Evolutionary conservation across 169 alveolate species (phyloP), one percentile per base, ranked within the genome.

Genomic region (Plasmodium sp.): DNA sequence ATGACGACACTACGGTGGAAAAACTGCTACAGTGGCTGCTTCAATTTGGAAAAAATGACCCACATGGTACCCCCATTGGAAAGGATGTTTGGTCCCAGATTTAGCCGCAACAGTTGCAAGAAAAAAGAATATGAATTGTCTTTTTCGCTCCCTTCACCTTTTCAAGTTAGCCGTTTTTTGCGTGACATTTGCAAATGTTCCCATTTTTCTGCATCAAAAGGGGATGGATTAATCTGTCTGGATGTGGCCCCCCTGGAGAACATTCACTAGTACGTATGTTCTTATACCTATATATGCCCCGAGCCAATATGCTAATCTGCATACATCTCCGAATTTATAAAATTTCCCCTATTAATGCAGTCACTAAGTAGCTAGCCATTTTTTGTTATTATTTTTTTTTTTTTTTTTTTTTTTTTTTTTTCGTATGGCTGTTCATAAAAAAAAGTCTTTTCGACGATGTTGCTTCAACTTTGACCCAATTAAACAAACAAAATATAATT

Each of bases 341-440:
- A 82, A 56, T 45, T 45, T 58, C 36, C 39, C 73, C n/a, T 82
- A 81, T 82, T 56, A 56, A 82, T 51, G 56, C 58, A 43, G 36
- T 27, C 27, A 14, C 41, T 18, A 82, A 58, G n/a, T 31, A 79
- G 48, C 73, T 79, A 79, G 71, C 84, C 5, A 79, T 43, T 51
- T 67, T 6, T 67, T n/a, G 36, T 6, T 6, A 27, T 67, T 16
- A 58, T 45, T 7, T 16, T 58, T 16, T 3, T 22, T 58, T 0
- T 45, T 45, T 0, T 7, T 45, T 1, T 58, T 58, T 14, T 58
- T 58, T 58, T 58, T 67, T n/a, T 67, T 67, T 67, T 56, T 51
- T 41, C 43, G 12, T 41, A 56, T 43, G 48, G 80, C 22, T 83
- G 74, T 81, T 83, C 80, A 82, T 82, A 82, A 54, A 56, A 82